Conservation (phyloP, 306 rosid species). For the Dicorynia guianensis region DNA sequence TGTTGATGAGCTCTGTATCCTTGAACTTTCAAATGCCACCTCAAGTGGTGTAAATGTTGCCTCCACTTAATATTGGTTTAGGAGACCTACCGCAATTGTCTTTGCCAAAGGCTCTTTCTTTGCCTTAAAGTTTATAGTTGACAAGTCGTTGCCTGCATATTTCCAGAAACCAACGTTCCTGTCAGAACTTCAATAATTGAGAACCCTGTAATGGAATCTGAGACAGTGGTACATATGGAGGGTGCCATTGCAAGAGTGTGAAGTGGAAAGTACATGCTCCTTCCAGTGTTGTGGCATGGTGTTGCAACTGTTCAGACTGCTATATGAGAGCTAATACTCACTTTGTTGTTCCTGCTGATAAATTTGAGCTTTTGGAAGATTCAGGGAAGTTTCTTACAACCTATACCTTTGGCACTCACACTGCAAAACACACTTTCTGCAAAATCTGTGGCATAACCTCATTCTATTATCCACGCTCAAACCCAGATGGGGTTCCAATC, state of each 20-base stretch:
- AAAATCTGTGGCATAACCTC: slow-evolving; percentile 90
- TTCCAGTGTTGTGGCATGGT: slow-evolving; percentile 69
- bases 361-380: slow-evolving; percentile 71
- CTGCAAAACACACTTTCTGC: slow-evolving; percentile 86
- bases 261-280: slow-evolving; percentile 78
- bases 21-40: neutral
- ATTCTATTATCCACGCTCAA: slow-evolving; percentile 80
- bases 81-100: neutral
- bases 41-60: too few species aligned
- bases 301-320: slow-evolving; percentile 84
- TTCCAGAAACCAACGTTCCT: neutral
- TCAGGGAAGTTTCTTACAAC: slow-evolving; percentile 70
- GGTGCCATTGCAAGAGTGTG: slow-evolving; percentile 87
- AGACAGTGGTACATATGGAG: slow-evolving; percentile 71
- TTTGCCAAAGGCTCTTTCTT: neutral
- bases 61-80: slow-evolving; percentile 4
- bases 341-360: slow-evolving; percentile 66
- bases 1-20: slow-evolving; percentile 14
- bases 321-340: slow-evolving; percentile 72
- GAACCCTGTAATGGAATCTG: slow-evolving; percentile 63
- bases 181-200: neutral
- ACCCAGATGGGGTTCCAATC: slow-evolving; percentile 86
- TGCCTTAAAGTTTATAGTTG: neutral
- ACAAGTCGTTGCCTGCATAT: neutral
- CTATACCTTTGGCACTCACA: slow-evolving; percentile 79